These are phyloP conservation scores for Triticum timopheevii DNA, from an alignment of 176 grass and related monocot species.

Conservation along the genomic window DNA sequence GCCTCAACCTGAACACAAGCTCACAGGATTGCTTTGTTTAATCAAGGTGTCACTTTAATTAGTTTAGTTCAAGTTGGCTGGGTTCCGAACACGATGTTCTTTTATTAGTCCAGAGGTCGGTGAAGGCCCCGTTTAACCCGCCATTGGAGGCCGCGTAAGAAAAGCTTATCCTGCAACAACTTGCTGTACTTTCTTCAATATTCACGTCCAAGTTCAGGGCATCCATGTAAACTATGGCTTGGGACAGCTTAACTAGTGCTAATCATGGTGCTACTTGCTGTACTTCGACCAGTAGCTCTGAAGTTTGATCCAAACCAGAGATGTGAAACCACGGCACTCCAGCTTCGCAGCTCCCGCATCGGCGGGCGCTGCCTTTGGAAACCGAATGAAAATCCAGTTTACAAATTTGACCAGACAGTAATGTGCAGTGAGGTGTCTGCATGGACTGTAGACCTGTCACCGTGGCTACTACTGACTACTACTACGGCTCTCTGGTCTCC, in stretches of 20 bases:
- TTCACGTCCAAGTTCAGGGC: constrained; percentile 29
- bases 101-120: constrained; percentile 15
- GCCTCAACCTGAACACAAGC: constrained; percentile 7
- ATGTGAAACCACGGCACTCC: background rate
- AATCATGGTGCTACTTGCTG: background rate
- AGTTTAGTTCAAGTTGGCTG: constrained; percentile 25
- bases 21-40: background rate
- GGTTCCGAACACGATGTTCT: background rate
- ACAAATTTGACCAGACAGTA: background rate
- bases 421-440: background rate
- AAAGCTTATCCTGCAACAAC: constrained; percentile 1
- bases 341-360: background rate
- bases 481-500: background rate
- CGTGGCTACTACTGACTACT: background rate
- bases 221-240: constrained; percentile 1
- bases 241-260: background rate
- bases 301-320: background rate
- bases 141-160: constrained; percentile 8
- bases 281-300: constrained; percentile 8
- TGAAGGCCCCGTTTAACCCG: background rate
- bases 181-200: constrained; percentile 28
- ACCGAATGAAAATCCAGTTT: background rate
- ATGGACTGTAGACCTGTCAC: background rate
- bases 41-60: background rate
- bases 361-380: background rate